Percentiles rank a stretch among this genome's conserved stretches.
phyloP scores from a whole-genome alignment of 495 filamentous ascomycete species.

The Astrothelium macrocarpum region DNA sequence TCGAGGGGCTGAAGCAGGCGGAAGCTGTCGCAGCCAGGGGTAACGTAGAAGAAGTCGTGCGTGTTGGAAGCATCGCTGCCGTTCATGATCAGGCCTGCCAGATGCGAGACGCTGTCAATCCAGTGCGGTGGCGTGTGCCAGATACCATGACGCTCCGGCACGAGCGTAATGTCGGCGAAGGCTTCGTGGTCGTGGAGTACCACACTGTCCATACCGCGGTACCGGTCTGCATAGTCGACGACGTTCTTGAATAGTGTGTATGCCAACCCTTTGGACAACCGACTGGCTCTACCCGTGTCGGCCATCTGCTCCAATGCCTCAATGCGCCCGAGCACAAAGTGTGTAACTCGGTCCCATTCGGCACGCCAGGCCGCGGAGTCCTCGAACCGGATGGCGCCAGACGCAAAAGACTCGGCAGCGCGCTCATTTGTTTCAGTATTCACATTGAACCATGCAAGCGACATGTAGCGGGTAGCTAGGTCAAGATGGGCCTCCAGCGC shows the following conservation, averaged over 20 bases:
- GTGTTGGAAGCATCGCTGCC: slow-evolving; percentile 5
- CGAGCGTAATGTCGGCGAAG: slow-evolving; percentile 46
- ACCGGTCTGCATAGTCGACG: slow-evolving; percentile 59
- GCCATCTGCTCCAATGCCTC: slow-evolving; percentile 33
- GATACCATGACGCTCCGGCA: background rate
- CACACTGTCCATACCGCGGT: slow-evolving; percentile 65
- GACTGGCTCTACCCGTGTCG: slow-evolving; percentile 22
- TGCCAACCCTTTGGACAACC: slow-evolving; percentile 53
- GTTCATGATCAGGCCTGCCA: slow-evolving; percentile 16
- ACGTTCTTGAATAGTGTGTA: slow-evolving; percentile 62
- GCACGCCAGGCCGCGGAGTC: background rate
- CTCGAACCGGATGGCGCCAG: background rate
- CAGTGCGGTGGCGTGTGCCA: slow-evolving; percentile 3
- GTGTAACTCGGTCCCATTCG: slow-evolving; percentile 16
- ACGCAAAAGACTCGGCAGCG: slow-evolving; percentile 41
- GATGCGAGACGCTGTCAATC: slow-evolving; percentile 14
- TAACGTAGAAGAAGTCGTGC: slow-evolving; percentile 29
- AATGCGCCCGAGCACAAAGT: slow-evolving; percentile 39
- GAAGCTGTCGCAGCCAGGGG: slow-evolving; percentile 30
- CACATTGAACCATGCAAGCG: slow-evolving; percentile 44
- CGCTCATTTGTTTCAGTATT: slow-evolving; percentile 68
- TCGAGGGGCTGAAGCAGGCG: slow-evolving; percentile 25
- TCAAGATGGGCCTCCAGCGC: slow-evolving; percentile 21
- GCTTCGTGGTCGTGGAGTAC: slow-evolving; percentile 70
- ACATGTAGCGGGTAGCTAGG: slow-evolving; percentile 17